phyloP scores from a whole-genome alignment of 352 stramenopile species.

The Saprolegnia parasitica region DNA sequence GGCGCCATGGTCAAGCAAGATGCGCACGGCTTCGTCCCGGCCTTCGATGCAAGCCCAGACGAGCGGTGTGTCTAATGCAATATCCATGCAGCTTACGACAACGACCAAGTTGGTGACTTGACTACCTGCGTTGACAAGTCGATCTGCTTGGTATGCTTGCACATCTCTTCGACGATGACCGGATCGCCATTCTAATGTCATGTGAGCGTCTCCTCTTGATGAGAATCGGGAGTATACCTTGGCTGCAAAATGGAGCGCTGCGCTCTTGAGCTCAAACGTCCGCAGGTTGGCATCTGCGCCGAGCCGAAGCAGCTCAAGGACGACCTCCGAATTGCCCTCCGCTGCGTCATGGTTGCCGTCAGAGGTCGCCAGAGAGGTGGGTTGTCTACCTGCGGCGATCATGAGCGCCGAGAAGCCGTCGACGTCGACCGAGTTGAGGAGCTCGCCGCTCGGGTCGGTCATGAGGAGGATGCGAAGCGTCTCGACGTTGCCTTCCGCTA shows the following conservation, averaged over 20 bases:
- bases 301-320: slow-evolving; percentile 48
- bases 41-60: slow-evolving; percentile 77
- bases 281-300: slow-evolving; percentile 56
- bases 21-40: slow-evolving; percentile 21
- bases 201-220: background rate
- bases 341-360: slow-evolving; percentile 28
- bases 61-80: slow-evolving; percentile 52
- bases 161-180: slow-evolving; percentile 64
- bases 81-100: background rate
- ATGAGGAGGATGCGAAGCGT: slow-evolving; percentile 46
- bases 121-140: slow-evolving; percentile 58
- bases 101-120: background rate
- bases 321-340: slow-evolving; percentile 58
- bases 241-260: slow-evolving; percentile 71
- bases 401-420: slow-evolving; percentile 83
- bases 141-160: slow-evolving; percentile 50
- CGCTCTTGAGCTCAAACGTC: slow-evolving; percentile 71
- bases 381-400: slow-evolving; percentile 45
- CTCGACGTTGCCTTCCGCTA: slow-evolving; percentile 60
- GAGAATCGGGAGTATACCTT: slow-evolving; percentile 41
- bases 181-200: slow-evolving; percentile 51
- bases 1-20: slow-evolving; percentile 21
- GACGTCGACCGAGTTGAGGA: slow-evolving; percentile 68
- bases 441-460: slow-evolving; percentile 51
- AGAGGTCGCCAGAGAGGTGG: background rate